Evolutionary conservation across 768 basidiomycete genomes (phyloP), one percentile per base, ranked within the genome.

Genomic region (Russula compacta): DNA sequence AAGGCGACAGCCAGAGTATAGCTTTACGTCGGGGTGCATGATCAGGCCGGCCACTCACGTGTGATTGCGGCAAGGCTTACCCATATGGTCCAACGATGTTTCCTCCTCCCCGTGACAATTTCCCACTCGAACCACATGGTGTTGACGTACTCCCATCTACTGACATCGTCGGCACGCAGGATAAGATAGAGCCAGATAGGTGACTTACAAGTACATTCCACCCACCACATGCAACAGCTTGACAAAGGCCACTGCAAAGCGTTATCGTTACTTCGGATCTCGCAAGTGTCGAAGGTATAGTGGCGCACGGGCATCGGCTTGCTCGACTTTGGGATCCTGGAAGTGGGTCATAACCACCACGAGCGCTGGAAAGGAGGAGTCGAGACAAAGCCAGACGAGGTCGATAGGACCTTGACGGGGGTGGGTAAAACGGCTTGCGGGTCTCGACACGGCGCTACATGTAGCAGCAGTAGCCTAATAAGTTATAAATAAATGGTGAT

Each of bases 101-200:
- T 56, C 17, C 63, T 43, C 49, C 6, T 24, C 3, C 63, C 63
- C 7, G 32, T 61, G 32, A 61, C n/a, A 15, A 64, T 56, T 21
- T 64, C 47, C 63, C 63, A 64, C n/a, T 64, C 63, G 49, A 64
- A 64, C 53, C 49, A 54, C 7, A 64, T 8, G 36, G 47, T 35
- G 11, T 49, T 55, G 43, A 64, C 14, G 39, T 32, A 64, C 14
- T 64, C 63, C 63, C 59, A 64, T 46, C 63, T 64, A n/a, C 36
- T 10, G 6, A 19, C 11, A 42, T 59, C 51, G 19, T 59, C 51
- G 19, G 44, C 17, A 19, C 17, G 11, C 33, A 51, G 9, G 24
- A 10, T 8, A 12, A 46, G 36, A 32, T 0, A 33, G 29, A 47
- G 38, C n/a, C 0, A 17, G 4, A n/a, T 29, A 19, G 12, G 14